Percentiles rank a stretch among this genome's conserved stretches.
Evolutionary conservation across 192 early-diverging fungal species (phyloP).

Genomic region (Mycoemilia scoparia): DNA sequence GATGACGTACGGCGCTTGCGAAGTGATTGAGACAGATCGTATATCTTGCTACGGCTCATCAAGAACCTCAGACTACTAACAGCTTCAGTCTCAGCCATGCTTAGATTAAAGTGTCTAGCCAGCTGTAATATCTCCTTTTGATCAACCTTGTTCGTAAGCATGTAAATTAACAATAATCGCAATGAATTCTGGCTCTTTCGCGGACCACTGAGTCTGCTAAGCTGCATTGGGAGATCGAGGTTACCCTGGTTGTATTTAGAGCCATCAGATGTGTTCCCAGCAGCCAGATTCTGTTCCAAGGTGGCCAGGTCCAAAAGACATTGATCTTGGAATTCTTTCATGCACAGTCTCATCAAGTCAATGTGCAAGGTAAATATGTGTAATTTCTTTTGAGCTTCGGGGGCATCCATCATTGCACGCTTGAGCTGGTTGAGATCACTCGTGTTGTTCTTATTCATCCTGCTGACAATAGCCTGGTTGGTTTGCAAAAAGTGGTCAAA

Average conservation of each 20-base stretch:
- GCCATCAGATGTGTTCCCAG: conserved; percentile 29
- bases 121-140: conserved; percentile 22
- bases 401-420: conserved; percentile 25
- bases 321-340: conserved; percentile 27
- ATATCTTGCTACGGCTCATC: too few species aligned
- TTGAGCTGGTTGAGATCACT: conserved; percentile 21
- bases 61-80: too few species aligned
- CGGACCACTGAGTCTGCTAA: too few species aligned
- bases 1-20: too few species aligned
- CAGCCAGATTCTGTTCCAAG: conserved; percentile 33
- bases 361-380: conserved; percentile 29
- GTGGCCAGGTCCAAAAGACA: conserved; percentile 22
- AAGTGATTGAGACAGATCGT: too few species aligned
- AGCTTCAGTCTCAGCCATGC: too few species aligned
- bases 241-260: conserved; percentile 21
- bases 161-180: conserved; percentile 1
- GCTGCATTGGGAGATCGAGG: conserved; percentile 22
- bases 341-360: conserved; percentile 30
- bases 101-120: too few species aligned
- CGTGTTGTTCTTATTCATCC: conserved; percentile 17
- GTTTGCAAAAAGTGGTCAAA: conserved; percentile 23
- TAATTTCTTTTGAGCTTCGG: conserved; percentile 28
- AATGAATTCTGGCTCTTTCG: too few species aligned
- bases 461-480: conserved; percentile 18
- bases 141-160: conserved; percentile 7